Conservation (phyloP, 345 rosid species). For the Combretum micranthum region DNA sequence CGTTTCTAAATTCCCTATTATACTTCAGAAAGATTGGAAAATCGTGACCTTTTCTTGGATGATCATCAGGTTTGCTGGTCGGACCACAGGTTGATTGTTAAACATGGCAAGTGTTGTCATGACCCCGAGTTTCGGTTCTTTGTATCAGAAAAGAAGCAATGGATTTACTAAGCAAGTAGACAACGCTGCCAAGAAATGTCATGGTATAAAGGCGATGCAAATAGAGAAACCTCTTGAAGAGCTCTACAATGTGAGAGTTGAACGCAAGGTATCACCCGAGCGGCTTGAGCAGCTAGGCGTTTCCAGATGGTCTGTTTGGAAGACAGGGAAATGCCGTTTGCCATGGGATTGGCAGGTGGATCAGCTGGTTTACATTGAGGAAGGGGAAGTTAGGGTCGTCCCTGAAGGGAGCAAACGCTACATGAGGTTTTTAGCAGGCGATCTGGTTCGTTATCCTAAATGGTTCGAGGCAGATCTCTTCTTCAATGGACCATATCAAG, state of each 20-base stretch:
- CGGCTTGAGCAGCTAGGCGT: constrained; percentile 68
- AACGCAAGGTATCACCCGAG: constrained; percentile 44
- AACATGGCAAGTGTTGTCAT: constrained; percentile 8
- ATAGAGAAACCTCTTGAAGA: constrained; percentile 69
- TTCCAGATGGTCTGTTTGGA: constrained; percentile 81
- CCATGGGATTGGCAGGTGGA: constrained; percentile 98
- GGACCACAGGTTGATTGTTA: too few relatives aligned
- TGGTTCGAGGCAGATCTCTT: constrained; percentile 94
- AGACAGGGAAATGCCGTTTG: constrained; percentile 70
- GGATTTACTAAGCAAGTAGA: constrained; percentile 4
- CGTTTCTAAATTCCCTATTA: too few relatives aligned
- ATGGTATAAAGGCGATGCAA: constrained; percentile 42
- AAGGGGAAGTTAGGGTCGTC: constrained; percentile 93
- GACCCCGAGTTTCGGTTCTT: background rate
- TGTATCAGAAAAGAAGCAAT: constrained; percentile 11
- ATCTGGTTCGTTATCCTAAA: constrained; percentile 84
- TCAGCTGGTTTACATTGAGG: constrained; percentile 89
- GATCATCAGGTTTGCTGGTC: too few relatives aligned
- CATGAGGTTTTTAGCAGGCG: constrained; percentile 84
- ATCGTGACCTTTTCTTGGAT: too few relatives aligned
- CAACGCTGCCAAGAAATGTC: constrained; percentile 8
- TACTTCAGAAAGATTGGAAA: too few relatives aligned
- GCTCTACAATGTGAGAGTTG: constrained; percentile 72
- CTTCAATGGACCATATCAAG: constrained; percentile 80
- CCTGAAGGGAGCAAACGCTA: constrained; percentile 73